Evolutionary conservation across 495 filamentous ascomycete genomes (phyloP).

Genomic region (Neurospora hispaniola): DNA sequence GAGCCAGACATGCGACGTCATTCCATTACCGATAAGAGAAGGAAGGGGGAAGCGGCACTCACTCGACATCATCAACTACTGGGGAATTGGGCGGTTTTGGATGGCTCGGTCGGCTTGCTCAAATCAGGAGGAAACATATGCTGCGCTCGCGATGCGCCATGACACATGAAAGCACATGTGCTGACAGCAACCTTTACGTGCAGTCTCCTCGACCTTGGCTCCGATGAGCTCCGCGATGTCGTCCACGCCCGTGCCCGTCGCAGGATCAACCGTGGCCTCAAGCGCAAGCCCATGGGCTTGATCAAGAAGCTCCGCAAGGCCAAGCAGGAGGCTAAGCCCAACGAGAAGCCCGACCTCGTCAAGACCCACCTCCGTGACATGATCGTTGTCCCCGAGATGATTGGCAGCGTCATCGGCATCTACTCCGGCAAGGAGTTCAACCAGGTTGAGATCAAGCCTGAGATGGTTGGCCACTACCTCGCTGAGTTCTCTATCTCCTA

Average conservation of each 20-base stretch:
- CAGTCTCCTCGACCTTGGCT: constrained; percentile 89
- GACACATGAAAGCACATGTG: background rate
- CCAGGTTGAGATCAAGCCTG: constrained; percentile 98
- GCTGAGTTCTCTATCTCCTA: constrained; percentile 99
- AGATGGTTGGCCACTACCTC: constrained; percentile 99
- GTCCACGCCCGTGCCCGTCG: constrained; percentile 97
- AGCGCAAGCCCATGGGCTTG: constrained; percentile 99
- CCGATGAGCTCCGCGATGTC: constrained; percentile 97
- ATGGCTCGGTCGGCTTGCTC: background rate
- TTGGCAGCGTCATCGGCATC: constrained; percentile 93
- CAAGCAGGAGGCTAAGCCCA: constrained; percentile 99
- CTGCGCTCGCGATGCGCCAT: background rate
- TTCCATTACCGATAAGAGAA: background rate
- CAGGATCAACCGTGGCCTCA: constrained; percentile 97
- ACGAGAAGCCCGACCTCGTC: constrained; percentile 98
- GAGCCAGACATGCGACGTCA: background rate
- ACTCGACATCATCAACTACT: background rate
- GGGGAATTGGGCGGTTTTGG: background rate
- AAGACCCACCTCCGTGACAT: constrained; percentile 99
- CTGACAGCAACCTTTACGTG: constrained; percentile 12
- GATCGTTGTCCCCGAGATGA: constrained; percentile 99
- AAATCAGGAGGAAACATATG: background rate
- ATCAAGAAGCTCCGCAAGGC: constrained; percentile 99
- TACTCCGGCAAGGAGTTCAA: constrained; percentile 99
- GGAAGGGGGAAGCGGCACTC: background rate